Conservation (phyloP, 176 grass and related monocot genomes). For the Aegilops bicornis region DNA sequence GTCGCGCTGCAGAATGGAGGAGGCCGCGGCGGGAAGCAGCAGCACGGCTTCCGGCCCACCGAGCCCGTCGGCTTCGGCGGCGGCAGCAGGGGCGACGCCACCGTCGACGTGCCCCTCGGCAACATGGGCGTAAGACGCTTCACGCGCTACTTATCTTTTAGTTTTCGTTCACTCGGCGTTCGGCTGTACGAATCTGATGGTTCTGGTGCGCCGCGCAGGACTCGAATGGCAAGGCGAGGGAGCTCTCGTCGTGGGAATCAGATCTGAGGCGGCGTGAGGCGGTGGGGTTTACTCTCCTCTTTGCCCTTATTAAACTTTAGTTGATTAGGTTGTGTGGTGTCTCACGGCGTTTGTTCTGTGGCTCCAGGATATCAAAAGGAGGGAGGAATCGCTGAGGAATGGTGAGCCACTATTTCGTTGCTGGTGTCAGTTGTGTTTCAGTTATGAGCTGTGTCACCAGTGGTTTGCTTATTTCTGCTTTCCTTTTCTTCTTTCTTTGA, state of each 20-base stretch:
- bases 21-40: conserved; percentile 37
- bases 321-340: background rate
- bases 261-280: conserved; percentile 72
- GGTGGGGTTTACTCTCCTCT: conserved; percentile 38
- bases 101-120: conserved; percentile 70
- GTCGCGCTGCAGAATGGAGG: conserved; percentile 54
- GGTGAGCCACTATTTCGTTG: conserved; percentile 27
- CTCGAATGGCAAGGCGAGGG: conserved; percentile 64
- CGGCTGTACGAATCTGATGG: conserved; percentile 1
- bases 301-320: background rate
- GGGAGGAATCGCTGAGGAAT: conserved; percentile 76
- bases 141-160: background rate
- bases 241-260: conserved; percentile 76
- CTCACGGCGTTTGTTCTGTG: conserved; percentile 24
- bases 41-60: conserved; percentile 60
- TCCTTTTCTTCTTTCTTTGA: background rate
- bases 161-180: background rate
- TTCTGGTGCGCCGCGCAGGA: conserved; percentile 36
- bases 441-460: background rate
- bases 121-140: conserved; percentile 56
- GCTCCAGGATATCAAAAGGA: conserved; percentile 74
- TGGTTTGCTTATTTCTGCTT: conserved; percentile 10
- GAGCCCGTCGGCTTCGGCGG: conserved; percentile 52
- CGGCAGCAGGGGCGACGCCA: conserved; percentile 57
- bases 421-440: background rate